Evolutionary conservation across 2,329 filamentous ascomycete genomes (phyloP).

Genomic region (Penicillium fuscoglaucum): DNA sequence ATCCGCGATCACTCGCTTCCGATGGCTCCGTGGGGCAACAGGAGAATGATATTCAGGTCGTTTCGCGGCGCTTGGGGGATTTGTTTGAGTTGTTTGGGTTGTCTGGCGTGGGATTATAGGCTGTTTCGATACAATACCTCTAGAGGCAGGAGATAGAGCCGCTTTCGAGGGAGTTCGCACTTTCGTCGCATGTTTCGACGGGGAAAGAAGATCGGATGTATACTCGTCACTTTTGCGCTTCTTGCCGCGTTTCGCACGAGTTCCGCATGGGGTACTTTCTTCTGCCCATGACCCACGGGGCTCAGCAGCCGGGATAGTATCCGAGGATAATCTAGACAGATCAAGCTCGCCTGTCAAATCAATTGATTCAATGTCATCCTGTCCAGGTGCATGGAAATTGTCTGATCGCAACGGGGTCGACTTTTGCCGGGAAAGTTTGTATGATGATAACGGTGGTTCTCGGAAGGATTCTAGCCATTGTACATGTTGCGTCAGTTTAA

Average conservation of each 20-base stretch:
- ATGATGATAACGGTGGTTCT: constrained; percentile 23
- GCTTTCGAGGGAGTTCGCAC: constrained; percentile 25
- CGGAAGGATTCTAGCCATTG: constrained; percentile 16
- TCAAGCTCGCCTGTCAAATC: constrained; percentile 46
- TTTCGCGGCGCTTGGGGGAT: constrained; percentile 12
- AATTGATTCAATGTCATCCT: constrained; percentile 46
- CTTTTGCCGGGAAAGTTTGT: constrained; percentile 14
- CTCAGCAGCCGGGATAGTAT: constrained; percentile 43
- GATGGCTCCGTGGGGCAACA: constrained; percentile 8
- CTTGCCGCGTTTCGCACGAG: constrained; percentile 43
- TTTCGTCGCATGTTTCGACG: constrained; percentile 31
- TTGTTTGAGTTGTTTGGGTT: constrained; percentile 7
- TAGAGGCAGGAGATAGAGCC: constrained; percentile 4
- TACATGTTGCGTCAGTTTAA: not conserved
- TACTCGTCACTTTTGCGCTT: constrained; percentile 54
- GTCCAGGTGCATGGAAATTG: constrained; percentile 20
- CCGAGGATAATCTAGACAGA: constrained; percentile 39
- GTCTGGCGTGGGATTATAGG: constrained; percentile 6
- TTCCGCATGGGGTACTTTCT: constrained; percentile 41
- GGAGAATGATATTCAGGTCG: constrained; percentile 5
- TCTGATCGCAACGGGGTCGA: constrained; percentile 26
- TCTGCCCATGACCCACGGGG: constrained; percentile 47
- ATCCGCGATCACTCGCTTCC: constrained; percentile 33
- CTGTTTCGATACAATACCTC: constrained; percentile 1
- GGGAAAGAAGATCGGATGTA: constrained; percentile 38